Evolutionary conservation across 2,329 filamentous ascomycete genomes (phyloP), one percentile per base, ranked within the genome.

Genomic region (Aspergillus aculeatus): DNA sequence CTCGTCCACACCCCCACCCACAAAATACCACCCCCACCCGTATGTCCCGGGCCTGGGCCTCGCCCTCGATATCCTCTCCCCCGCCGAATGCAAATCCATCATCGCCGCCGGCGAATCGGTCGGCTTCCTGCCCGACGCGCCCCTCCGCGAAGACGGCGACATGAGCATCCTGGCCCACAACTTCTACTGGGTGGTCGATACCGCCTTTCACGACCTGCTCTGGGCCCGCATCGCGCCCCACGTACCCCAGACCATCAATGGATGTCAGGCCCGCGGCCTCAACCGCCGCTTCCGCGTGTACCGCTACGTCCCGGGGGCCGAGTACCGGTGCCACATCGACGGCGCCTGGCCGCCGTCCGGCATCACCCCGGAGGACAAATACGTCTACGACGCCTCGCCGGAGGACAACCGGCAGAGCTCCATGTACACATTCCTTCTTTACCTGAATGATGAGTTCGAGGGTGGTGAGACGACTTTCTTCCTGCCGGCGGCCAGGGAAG

Each of bases 271-370:
- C 0, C 79, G 87, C 4, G 87, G 88, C 0, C 77, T 91, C 57
- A 91, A 91, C 66, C 80, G 88, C 1, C 82, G 88, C 5, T 91
- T 90, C 75, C 81, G 88, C 19, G 87, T 90, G 0, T 91, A 91
- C 64, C 81, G 88, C 66, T 91, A 91, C 60, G 87, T 90, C 0
- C 87, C 88, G 1, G 88, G 88, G 0, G 88, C 88, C 0, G 88
- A 90, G 69, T 91, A 91, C 67, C 79, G 88, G 7, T 86, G 84
- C 60, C 88, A 90, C 64, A 89, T 91, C 60, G 82, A 91, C 65
- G 88, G 88, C 7, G 88, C 88, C 0, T 91, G 88, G 88, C 88
- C 88, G 12, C 88, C 88, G 0, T 90, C 87, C 0, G 86, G 86
- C 2, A 86, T 90, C 49, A 73, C 82, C 1, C 74, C 83, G 0